phyloP scores from a whole-genome alignment of 768 basidiomycete genomes.

The Amanita exitialis region DNA sequence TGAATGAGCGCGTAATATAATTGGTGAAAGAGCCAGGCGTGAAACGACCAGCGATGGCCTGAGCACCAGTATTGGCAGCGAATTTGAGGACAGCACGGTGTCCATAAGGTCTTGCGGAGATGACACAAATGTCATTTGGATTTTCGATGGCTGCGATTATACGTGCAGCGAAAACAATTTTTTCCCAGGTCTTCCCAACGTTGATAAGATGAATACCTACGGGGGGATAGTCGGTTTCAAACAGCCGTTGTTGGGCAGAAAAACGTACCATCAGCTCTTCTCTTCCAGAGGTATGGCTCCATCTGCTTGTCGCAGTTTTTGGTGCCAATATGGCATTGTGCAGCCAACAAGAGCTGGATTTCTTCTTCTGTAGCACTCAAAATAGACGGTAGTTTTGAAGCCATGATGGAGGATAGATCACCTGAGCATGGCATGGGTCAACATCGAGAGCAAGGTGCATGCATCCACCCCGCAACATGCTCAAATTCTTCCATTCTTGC shows the following conservation, averaged over 20 bases:
- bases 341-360: conserved; percentile 89
- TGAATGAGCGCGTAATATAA: conserved; percentile 99
- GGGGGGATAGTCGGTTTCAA: background rate
- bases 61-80: conserved; percentile 95
- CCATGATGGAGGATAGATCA: conserved; percentile 32
- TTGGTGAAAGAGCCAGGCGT: conserved; percentile 99
- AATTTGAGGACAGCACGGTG: conserved; percentile 99
- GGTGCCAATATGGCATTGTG: conserved; percentile 93
- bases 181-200: conserved; percentile 99
- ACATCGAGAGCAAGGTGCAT: conserved; percentile 23
- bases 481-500: conserved; percentile 23
- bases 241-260: background rate
- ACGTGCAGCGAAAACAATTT: conserved; percentile 95
- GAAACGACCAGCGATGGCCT: conserved; percentile 98
- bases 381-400: conserved; percentile 90
- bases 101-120: conserved; percentile 96
- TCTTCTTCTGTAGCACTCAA: conserved; percentile 96
- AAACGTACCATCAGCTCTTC: conserved; percentile 82
- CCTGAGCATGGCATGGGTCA: conserved; percentile 18
- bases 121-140: conserved; percentile 96
- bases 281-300: conserved; percentile 96
- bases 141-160: conserved; percentile 97
- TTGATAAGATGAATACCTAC: conserved; percentile 93
- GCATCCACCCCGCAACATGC: conserved; percentile 33
- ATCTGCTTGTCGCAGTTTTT: conserved; percentile 99